Conservation (phyloP, 2,329 filamentous ascomycete species). For the Tolypocladium nubicola region DNA sequence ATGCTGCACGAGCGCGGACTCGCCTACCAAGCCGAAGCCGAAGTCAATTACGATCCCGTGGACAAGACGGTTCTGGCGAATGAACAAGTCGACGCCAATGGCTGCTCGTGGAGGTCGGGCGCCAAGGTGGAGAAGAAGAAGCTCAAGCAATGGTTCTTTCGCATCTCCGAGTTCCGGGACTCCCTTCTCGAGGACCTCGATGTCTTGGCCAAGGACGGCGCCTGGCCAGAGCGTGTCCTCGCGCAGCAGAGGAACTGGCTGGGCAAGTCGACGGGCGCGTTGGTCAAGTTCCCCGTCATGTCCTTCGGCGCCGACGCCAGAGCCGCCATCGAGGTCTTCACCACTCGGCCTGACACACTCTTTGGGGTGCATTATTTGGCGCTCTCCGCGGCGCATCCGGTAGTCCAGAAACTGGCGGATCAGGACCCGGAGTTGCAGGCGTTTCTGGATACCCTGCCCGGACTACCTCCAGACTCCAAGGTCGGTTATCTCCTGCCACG, state of each 20-base stretch:
- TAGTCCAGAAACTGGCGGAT: slow-evolving; percentile 52
- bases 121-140: slow-evolving; percentile 71
- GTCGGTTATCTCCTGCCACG: slow-evolving; percentile 57
- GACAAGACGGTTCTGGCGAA: slow-evolving; percentile 87
- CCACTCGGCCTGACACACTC: slow-evolving; percentile 78
- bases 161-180: slow-evolving; percentile 70
- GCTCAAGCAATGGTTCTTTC: slow-evolving; percentile 84
- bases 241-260: slow-evolving; percentile 85
- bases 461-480: slow-evolving; percentile 44
- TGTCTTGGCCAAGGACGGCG: slow-evolving; percentile 46
- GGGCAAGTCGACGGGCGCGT: slow-evolving; percentile 64
- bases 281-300: slow-evolving; percentile 58
- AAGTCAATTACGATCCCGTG: slow-evolving; percentile 85
- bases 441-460: slow-evolving; percentile 56
- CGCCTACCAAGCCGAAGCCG: slow-evolving; percentile 71
- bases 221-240: slow-evolving; percentile 76
- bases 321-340: slow-evolving; percentile 61
- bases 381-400: slow-evolving; percentile 60
- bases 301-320: slow-evolving; percentile 27
- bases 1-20: slow-evolving; percentile 63
- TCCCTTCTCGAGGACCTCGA: slow-evolving; percentile 62
- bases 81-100: slow-evolving; percentile 83
- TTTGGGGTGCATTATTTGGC: slow-evolving; percentile 80
- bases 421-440: slow-evolving; percentile 49
- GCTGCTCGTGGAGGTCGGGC: slow-evolving; percentile 78